Conservation (phyloP, 495 filamentous ascomycete species). For the Penicillium cosmopolitanum region DNA sequence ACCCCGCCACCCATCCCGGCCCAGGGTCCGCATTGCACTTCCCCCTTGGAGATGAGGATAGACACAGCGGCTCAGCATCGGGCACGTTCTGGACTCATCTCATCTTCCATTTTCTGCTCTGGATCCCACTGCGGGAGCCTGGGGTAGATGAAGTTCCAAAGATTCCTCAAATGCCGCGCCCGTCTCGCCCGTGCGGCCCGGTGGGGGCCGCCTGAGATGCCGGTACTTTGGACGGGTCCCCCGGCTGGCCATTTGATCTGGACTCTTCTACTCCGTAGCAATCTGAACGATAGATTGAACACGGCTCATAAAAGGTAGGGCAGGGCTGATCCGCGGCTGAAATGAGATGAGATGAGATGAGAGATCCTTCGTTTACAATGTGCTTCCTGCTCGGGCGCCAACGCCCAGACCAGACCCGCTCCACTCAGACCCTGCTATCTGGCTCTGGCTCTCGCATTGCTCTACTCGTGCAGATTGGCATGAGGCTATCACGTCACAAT, state of each 20-base stretch:
- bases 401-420: not conserved
- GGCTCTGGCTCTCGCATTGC: not conserved
- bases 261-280: not conserved
- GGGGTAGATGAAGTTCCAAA: slow-evolving; percentile 13
- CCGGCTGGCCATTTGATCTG: not conserved
- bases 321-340: slow-evolving; percentile 4
- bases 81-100: slow-evolving; percentile 4
- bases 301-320: slow-evolving; percentile 1
- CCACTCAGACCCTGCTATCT: not conserved
- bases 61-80: not conserved
- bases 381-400: not conserved
- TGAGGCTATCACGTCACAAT: not conserved
- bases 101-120: not conserved
- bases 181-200: slow-evolving; percentile 5
- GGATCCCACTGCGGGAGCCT: slow-evolving; percentile 1
- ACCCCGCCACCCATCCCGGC: slow-evolving; percentile 1
- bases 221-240: slow-evolving; percentile 1
- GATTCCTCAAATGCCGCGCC: not conserved
- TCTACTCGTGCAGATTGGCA: not conserved
- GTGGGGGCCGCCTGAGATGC: slow-evolving; percentile 2
- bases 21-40: not conserved
- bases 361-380: not conserved
- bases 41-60: slow-evolving; percentile 4
- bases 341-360: not conserved
- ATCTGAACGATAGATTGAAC: not conserved